Evolutionary conservation across 805 yeast species (phyloP), one percentile per base, ranked within the genome.

Genomic region (Yarrowia porcina): DNA sequence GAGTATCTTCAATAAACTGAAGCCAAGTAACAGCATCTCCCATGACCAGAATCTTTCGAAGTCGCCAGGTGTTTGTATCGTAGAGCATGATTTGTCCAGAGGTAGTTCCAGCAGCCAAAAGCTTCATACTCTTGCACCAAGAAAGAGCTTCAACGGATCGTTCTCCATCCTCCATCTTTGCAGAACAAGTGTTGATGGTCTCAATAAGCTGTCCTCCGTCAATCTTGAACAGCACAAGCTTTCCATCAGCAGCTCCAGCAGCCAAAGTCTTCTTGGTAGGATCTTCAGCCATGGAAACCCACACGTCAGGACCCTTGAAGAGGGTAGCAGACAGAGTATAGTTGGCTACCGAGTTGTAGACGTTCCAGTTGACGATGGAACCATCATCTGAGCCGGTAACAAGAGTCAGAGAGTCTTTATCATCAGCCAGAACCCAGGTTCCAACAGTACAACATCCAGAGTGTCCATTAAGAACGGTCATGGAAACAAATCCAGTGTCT

Each of bases 1-100:
- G 67, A 4, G 74, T 64, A 30, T 79, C 79, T 25, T 72, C 68
- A 13, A 89, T 76, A 69, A 93, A 93, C 68, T 80, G 76, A 42
- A 93, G 76, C 73, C 87, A 87, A 10, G 99, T 94, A 44, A 91
- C 82, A 4, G 97, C 87, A 68, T 91, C 97, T n/a, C 82, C 85
- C 45, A 87, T 76, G 66, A 81, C 80, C 65, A 91, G 76, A 35
- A 84, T 78, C 67, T 83, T 84, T 75, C 99, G 85, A 60, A 90
- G 80, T 72, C 88, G 83, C 97, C 98, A 93, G 39, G 91, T 86
- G 63, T 82, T 83, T 5, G 92, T 80, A 72, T 93, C 97, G 70
- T 87, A 90, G 61, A 94, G 77, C 63, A 87, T 77, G n/a, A 94
- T 80, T 65, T 86, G 88, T 44, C 99, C 99, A 30, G 89, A 85